Conservation (phyloP, 805 yeast species). For the Saturnispora sanitii region DNA sequence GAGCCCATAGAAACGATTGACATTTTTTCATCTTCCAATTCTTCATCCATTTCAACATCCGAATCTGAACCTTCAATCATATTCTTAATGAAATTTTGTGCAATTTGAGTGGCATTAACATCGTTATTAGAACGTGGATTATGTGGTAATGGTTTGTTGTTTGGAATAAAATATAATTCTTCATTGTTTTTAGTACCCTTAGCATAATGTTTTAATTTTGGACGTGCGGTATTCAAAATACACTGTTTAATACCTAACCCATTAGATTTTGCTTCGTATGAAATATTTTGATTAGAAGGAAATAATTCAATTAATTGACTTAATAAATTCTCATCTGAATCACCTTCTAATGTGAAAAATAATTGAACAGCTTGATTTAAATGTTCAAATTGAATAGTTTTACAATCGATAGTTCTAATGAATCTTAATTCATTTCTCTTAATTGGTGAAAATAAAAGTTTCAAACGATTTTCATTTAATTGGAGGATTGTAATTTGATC, state of each 20-base stretch:
- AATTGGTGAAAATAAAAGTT: conserved; percentile 29
- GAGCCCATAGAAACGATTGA: conserved; percentile 7
- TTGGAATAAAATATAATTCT: background rate
- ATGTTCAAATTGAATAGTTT: conserved; percentile 5
- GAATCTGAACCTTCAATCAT: conserved; percentile 8
- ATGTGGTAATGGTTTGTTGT: background rate
- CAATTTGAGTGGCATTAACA: conserved; percentile 1
- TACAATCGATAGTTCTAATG: conserved; percentile 12
- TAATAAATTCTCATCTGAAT: background rate
- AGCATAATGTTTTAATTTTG: background rate
- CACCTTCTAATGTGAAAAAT: conserved; percentile 8
- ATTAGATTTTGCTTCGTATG: background rate
- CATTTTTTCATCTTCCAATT: background rate
- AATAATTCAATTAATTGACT: conserved; percentile 7
- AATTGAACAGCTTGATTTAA: conserved; percentile 9
- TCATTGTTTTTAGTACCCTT: too few species aligned
- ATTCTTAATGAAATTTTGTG: conserved; percentile 6
- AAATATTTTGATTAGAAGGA: conserved; percentile 7
- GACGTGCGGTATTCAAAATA: background rate
- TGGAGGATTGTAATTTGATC: conserved; percentile 22
- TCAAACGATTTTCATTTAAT: conserved; percentile 22
- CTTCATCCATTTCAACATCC: conserved; percentile 7
- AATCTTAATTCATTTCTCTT: conserved; percentile 22
- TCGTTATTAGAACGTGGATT: background rate
- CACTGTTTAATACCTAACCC: conserved; percentile 9